Base-by-base conservation (phyloP, 2,329 filamentous ascomycete genomes). In the Ophiostoma perfectum region DNA sequence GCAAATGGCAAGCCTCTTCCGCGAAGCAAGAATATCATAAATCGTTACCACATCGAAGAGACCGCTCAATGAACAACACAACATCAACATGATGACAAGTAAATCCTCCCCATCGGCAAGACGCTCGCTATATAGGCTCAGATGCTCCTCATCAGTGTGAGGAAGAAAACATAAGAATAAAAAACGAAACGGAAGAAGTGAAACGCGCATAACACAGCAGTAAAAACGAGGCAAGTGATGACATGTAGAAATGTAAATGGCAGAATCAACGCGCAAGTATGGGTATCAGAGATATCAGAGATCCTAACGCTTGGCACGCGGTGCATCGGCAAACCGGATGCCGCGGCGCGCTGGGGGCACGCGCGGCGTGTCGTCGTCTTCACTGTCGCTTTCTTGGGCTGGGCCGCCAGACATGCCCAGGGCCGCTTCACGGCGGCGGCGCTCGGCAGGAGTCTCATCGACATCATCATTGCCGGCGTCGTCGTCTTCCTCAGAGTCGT, bases 371-470 rank as follows among this genome's bases (percentile, higher is more conserved):
- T 86, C 83, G 70, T 87, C 86, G 38, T 88, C 87, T 45, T 88
- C 83, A 68, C 81, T 85, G 67, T 81, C 82, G 18, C 80, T 80
- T 0, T 76, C 78, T 7, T 76, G 78, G 16, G 79, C 78, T n/a
- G 60, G 38, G 5, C 39, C 60, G 8, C 39, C 39, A 41, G 60
- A 63, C 70, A 90, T 81, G 9, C 90, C 90, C 1, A 94, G 79
- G 0, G 91, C 91, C 0, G 90, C 90, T 73, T 92, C 87, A 73
- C 91, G 85, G 67, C 91, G 82, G 55, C 90, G 84, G 68, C 89
- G 82, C 77, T 94, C 91, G 0, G 90, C 91, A 0, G 90, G 88
- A 0, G 90, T 93, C 78, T 93, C 91, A 45, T 79, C 64, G 3
- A 18, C 58, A 12, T 64, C 67, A 4, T 36, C 64, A 14, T 47